These are phyloP conservation scores for Coemansia sp. DNA, from an alignment of 371 early-diverging fungal species.

Conservation along the genomic window DNA sequence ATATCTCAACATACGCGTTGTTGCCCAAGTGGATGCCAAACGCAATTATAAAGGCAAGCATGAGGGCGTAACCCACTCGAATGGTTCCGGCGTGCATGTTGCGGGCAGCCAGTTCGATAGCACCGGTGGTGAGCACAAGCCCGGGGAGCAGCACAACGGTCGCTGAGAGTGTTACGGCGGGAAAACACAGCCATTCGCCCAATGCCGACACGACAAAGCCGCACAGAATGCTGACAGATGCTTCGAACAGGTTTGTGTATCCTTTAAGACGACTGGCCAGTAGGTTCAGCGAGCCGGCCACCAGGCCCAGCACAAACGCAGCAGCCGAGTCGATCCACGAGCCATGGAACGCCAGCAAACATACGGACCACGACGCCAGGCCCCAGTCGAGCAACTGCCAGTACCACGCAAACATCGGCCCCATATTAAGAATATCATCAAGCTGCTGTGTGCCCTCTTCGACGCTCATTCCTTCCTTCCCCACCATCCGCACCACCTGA, in stretches of 20 bases:
- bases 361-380: conserved; percentile 57
- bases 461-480: conserved; percentile 52
- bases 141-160: conserved; percentile 72
- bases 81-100: conserved; percentile 81
- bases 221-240: conserved; percentile 25
- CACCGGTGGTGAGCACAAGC: conserved; percentile 66
- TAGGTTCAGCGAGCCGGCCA: conserved; percentile 58
- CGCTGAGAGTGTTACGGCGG: conserved; percentile 63
- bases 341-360: conserved; percentile 64
- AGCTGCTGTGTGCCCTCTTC: conserved; percentile 26
- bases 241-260: conserved; percentile 53
- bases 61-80: conserved; percentile 63
- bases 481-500: conserved; percentile 18
- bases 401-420: conserved; percentile 39
- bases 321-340: conserved; percentile 64
- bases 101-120: conserved; percentile 79
- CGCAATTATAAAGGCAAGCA: conserved; percentile 69
- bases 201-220: conserved; percentile 36
- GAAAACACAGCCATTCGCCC: conserved; percentile 53
- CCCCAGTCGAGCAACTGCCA: conserved; percentile 33
- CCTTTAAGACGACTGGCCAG: conserved; percentile 60
- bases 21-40: conserved; percentile 72
- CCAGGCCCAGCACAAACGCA: conserved; percentile 58
- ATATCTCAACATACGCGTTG: conserved; percentile 30
- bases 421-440: conserved; percentile 18